Evolutionary conservation across 1,139 yeast species (phyloP), one percentile per base, ranked within the genome.

Genomic region (Geotrichum aggregatum): DNA sequence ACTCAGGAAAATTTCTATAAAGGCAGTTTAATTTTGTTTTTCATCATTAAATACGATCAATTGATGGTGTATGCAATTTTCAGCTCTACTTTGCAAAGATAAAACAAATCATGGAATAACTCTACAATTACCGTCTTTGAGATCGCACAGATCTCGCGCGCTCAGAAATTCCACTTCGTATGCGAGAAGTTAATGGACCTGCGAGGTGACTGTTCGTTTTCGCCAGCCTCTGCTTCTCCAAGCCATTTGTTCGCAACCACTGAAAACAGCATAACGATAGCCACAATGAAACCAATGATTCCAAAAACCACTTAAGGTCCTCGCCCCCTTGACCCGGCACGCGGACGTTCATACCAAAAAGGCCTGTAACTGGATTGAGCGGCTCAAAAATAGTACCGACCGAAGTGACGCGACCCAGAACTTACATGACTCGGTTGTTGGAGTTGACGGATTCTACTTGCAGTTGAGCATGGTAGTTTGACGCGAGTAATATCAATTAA

Each of bases 271-370:
- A 57, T 46, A 10, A 63, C 61, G 41, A 63, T 49, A 4, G 57
- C 33, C 19, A 64, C 50, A 54, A 65, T 63, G 39, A 63, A 54
- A 5, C 83, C 84, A 31, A 84, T 63, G 54, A 84, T 82, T 48
- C 87, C 86, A 82, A 81, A 67, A 82, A 84, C 86, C 89, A 83
- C 2, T 71, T 76, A 31, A 76, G 67, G 50, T 67, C 72, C 1
- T 60, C 64, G 0, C 63, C 75, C 13, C 66, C 69, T 60, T 78
- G 71, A 13, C 96, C 96, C 0, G 98, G 98, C 19, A 91, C 89
- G 18, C 64, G 70, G 16, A 92, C 98, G 68, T 92, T 92, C 98
- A 92, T 92, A 62, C 98, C 98, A 70, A 91, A 92, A 57, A 91
- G 68, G 67, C 98, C 97, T 1, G 98, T 89, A 35, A 92, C 78